Conservation (phyloP, 202 grass and related monocot genomes). For the Schoenoplectus tabernaemontani region DNA sequence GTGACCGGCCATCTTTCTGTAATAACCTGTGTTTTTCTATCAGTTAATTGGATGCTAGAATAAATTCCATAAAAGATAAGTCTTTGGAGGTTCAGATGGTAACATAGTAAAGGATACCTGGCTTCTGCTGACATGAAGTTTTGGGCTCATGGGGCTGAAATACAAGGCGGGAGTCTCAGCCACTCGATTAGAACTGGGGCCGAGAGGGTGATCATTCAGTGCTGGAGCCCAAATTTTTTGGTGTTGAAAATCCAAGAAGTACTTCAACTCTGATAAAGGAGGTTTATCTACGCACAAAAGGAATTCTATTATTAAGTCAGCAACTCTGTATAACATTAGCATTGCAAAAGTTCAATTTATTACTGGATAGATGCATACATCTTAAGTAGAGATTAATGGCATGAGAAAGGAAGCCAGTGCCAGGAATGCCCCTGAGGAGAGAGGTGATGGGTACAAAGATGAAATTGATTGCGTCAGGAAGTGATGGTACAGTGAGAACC, state of each 20-base stretch:
- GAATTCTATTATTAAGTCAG: neutral
- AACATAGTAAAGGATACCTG: conserved; percentile 29
- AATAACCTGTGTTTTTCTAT: conserved; percentile 36
- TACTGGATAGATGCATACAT: conserved; percentile 43
- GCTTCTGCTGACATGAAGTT: conserved; percentile 66
- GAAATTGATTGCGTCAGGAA: conserved; percentile 70
- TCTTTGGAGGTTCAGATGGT: neutral
- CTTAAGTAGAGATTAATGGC: conserved; percentile 95
- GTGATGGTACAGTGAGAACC: conserved; percentile 58
- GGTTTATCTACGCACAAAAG: conserved; percentile 79
- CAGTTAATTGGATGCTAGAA: conserved; percentile 2
- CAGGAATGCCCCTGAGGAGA: conserved; percentile 51
- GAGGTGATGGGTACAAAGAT: conserved; percentile 79
- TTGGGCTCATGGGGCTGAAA: conserved; percentile 63
- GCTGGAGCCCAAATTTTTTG: conserved; percentile 68
- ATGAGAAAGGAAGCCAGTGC: conserved; percentile 77
- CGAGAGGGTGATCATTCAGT: conserved; percentile 67
- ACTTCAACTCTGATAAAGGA: conserved; percentile 66
- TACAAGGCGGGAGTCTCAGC: conserved; percentile 39
- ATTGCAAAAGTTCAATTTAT: neutral
- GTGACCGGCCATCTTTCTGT: conserved; percentile 53
- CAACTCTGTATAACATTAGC: neutral
- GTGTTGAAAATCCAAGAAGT: conserved; percentile 98
- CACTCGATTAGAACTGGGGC: conserved; percentile 53
- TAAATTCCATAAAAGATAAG: neutral